Conservation (phyloP, 1,284 basidiomycete species). For the Heterobasidion irregulare region DNA sequence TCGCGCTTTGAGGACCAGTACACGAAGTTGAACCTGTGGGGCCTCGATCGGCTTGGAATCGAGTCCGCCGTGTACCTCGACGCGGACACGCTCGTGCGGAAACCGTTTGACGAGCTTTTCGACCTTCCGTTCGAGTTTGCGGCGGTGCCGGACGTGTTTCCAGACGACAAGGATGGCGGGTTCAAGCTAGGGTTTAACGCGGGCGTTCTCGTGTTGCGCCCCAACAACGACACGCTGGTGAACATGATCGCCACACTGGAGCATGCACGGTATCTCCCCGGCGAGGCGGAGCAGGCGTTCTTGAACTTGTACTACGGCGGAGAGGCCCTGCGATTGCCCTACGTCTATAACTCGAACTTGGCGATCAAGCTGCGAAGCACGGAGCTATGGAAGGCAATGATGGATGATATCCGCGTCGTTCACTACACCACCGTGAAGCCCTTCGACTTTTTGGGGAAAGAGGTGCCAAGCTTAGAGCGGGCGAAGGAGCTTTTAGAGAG, state of each 20-base stretch:
- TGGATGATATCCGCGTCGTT: constrained; percentile 25
- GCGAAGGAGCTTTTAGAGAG: neutral
- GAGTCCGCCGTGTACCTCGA: constrained; percentile 28
- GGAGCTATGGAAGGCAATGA: constrained; percentile 26
- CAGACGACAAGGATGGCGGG: constrained; percentile 21
- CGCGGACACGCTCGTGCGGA: constrained; percentile 32
- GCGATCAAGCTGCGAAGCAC: constrained; percentile 30
- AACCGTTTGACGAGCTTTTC: constrained; percentile 38
- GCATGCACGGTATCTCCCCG: constrained; percentile 23
- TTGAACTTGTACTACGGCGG: constrained; percentile 34
- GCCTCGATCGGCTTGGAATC: constrained; percentile 23
- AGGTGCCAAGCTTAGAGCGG: neutral
- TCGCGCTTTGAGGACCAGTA: constrained; percentile 32
- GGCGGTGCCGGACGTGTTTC: constrained; percentile 36
- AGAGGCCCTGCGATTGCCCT: constrained; percentile 29
- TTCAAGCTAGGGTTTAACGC: constrained; percentile 34
- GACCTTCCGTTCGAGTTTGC: constrained; percentile 31
- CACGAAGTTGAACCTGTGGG: constrained; percentile 37
- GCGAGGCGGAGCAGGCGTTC: constrained; percentile 35
- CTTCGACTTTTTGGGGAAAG: constrained; percentile 14
- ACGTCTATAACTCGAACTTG: constrained; percentile 37
- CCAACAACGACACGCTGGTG: constrained; percentile 22
- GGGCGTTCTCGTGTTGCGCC: constrained; percentile 30
- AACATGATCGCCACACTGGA: constrained; percentile 28
- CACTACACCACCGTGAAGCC: constrained; percentile 36